These are phyloP conservation scores for Pichia pseudocactophila DNA, from an alignment of 805 yeast species.

Conservation along the genomic window DNA sequence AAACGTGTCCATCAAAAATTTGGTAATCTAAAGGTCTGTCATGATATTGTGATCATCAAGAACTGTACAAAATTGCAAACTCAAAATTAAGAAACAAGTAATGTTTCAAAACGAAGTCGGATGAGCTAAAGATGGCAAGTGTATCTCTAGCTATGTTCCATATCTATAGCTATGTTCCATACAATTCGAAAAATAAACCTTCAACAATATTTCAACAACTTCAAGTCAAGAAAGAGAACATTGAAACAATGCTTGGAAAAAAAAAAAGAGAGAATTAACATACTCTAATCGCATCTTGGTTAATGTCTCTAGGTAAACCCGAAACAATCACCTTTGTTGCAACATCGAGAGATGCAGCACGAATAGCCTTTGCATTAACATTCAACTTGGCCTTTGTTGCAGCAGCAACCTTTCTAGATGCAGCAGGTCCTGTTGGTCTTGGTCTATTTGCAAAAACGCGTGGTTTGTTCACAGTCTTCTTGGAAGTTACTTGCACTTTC, in stretches of 20 bases:
- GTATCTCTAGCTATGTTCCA: too few relatives aligned
- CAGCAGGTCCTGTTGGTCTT: slow-evolving; percentile 21
- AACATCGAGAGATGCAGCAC: slow-evolving; percentile 26
- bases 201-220: not conserved
- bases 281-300: slow-evolving; percentile 39
- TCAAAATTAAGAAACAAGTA: too few relatives aligned
- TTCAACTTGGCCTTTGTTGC: slow-evolving; percentile 4
- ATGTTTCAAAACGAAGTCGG: too few relatives aligned
- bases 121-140: too few relatives aligned
- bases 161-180: too few relatives aligned
- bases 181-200: not conserved
- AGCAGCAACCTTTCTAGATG: slow-evolving; percentile 22
- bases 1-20: not conserved
- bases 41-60: too few relatives aligned
- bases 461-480: slow-evolving; percentile 25
- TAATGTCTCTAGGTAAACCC: slow-evolving; percentile 66
- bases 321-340: slow-evolving; percentile 75
- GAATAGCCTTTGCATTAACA: not conserved
- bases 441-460: slow-evolving; percentile 14
- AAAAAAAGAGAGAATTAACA: slow-evolving; percentile 7
- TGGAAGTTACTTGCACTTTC: slow-evolving; percentile 15
- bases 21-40: too few relatives aligned
- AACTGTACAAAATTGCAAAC: too few relatives aligned
- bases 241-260: not conserved
- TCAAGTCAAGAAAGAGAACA: not conserved